Evolutionary conservation across 805 yeast genomes (phyloP), one percentile per base, ranked within the genome.

Genomic region (Suhomyces xylopsoci): DNA sequence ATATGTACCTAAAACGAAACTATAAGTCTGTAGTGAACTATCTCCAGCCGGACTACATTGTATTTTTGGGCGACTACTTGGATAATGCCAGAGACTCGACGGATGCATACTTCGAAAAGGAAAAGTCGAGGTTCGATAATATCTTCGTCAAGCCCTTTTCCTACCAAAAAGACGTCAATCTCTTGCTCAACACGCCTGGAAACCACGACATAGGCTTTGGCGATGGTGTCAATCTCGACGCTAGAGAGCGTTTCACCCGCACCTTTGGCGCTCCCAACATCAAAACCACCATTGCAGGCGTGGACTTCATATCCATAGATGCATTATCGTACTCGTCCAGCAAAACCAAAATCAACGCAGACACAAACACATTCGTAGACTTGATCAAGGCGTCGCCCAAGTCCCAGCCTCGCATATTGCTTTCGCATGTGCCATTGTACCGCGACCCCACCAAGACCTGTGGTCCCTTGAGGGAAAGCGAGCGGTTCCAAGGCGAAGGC

Each of bases 51-150:
- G 69, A 74, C 48, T 68, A 68, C 53, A 58, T 74, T 28, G 61
- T 73, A 50, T 75, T 74, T 55, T 58, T 75, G 53, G 80, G 80
- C 8, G 80, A 75, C 55, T 72, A 69, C 48, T 58, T 74, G 45
- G 80, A 75, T 54, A 74, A 75, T 53, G 80, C 77, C 9, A 60
- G 80, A 26, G 68, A 65, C 46, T 55, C 70, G 30, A 51, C 55
- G 19, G 68, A 72, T 47, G 58, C 52, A 32, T 75, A 74, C 60
- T 75, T 63, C 53, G 47, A 55, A 7, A 46, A 49, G 7, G 68
- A 75, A 56, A 56, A 60, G 38, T 46, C 53, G 24, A 65, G 80
- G 40, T 75, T 75, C 58, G 62, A 66, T 30, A 50, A 55, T 7
- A 68, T 75, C 3, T 75, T 75, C 56, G 52, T 55, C 14, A 57